Conservation (phyloP, 2,329 filamentous ascomycete genomes). For the Endothia cerciana region DNA sequence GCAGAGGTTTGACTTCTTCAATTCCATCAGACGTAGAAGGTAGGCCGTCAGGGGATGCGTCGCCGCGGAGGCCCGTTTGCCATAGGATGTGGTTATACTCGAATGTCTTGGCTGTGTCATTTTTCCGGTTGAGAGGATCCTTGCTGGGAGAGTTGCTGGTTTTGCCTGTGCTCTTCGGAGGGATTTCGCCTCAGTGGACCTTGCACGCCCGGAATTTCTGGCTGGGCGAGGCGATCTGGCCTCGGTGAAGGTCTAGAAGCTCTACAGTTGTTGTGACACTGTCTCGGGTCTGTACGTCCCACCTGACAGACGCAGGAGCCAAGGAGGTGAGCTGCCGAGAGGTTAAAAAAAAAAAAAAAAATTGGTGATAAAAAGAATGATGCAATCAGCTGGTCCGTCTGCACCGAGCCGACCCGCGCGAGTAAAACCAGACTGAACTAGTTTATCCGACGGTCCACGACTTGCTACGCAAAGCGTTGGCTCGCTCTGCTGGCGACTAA, state of each 20-base stretch:
- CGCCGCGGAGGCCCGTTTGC: constrained; percentile 53
- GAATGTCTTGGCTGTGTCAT: constrained; percentile 38
- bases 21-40: constrained; percentile 66
- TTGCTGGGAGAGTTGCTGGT: constrained; percentile 28
- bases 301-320: constrained; percentile 8
- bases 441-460: constrained; percentile 8
- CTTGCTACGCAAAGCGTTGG: neutral
- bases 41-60: constrained; percentile 63
- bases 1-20: constrained; percentile 69
- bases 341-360: too few relatives aligned
- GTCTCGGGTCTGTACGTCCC: constrained; percentile 11
- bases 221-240: neutral
- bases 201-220: neutral
- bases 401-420: constrained; percentile 18
- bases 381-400: constrained; percentile 22
- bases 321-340: constrained; percentile 4
- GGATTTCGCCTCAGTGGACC: neutral
- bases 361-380: constrained; percentile 8
- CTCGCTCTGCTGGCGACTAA: constrained; percentile 7
- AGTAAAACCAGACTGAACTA: constrained; percentile 17
- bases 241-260: constrained; percentile 7
- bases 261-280: constrained; percentile 7
- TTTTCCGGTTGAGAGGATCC: constrained; percentile 29
- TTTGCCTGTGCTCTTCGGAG: neutral
- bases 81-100: constrained; percentile 57